Percentiles rank a stretch among this genome's conserved stretches.
These are phyloP conservation scores for Pleurotus citrinopileatus DNA, from an alignment of 768 basidiomycete genomes.

Conservation along the genomic window DNA sequence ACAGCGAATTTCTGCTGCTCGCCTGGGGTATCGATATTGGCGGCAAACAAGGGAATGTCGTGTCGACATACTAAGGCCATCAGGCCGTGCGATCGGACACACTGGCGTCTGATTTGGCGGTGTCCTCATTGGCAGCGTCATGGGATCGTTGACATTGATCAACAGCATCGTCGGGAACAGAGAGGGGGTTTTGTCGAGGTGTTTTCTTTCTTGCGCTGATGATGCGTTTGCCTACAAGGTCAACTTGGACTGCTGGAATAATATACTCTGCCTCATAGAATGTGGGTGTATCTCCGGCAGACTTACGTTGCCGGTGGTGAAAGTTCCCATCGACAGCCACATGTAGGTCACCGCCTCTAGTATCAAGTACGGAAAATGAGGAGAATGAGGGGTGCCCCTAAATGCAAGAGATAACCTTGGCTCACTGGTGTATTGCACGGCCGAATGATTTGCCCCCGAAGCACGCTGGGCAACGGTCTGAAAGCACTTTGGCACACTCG, in stretches of 20 bases:
- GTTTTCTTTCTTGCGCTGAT: slow-evolving; percentile 17
- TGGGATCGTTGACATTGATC: slow-evolving; percentile 31
- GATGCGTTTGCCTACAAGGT: slow-evolving; percentile 27
- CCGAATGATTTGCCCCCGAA: slow-evolving; percentile 7
- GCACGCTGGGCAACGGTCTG: slow-evolving; percentile 6
- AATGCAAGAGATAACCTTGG: background rate
- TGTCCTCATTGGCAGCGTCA: slow-evolving; percentile 28
- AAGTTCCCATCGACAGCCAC: slow-evolving; percentile 27
- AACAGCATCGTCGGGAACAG: slow-evolving; percentile 30
- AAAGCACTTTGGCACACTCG: slow-evolving; percentile 2
- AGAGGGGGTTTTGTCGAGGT: background rate
- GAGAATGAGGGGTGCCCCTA: background rate
- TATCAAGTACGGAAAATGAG: background rate
- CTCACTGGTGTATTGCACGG: slow-evolving; percentile 5
- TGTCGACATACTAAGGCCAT: slow-evolving; percentile 38
- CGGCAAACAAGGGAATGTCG: slow-evolving; percentile 31
- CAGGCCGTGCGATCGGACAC: slow-evolving; percentile 30
- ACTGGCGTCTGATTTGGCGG: slow-evolving; percentile 21
- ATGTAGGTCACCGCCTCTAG: slow-evolving; percentile 6
- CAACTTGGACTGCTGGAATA: slow-evolving; percentile 30
- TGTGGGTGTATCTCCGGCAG: slow-evolving; percentile 24
- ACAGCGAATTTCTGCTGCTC: slow-evolving; percentile 37
- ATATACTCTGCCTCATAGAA: slow-evolving; percentile 31
- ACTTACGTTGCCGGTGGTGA: slow-evolving; percentile 29
- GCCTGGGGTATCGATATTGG: slow-evolving; percentile 37